Evolutionary conservation across 2,329 filamentous ascomycete genomes (phyloP), one percentile per base, ranked within the genome.

Genomic region (Nigrograna mackinnonii): DNA sequence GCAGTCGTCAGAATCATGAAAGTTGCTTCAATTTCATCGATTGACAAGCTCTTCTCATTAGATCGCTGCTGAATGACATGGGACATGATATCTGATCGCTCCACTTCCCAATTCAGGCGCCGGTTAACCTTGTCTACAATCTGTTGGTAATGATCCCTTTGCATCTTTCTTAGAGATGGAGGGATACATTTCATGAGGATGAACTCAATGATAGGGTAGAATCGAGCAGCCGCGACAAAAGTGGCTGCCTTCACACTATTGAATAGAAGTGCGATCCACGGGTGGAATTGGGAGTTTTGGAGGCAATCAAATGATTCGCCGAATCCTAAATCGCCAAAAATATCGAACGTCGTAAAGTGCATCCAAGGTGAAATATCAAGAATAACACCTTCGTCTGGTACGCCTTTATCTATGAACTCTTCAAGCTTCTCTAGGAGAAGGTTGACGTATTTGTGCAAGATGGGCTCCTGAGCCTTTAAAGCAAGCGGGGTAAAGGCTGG

Each of bases 251-350:
- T 43, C 7, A 49, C 30, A 22, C 22, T 39, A 11, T 38, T 35
- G 28, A 40, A 46, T 2, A 49, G 31, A 14, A 41, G n/a, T 2
- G n/a, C 12, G 17, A 50, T 24, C 40, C 44, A 50, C n/a, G 38
- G 31, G 43, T 59, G 52, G 30, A 52, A 55, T 4, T 47, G 12
- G 3, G 38, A 39, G n/a, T 42, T 43, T 9, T 60, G 28, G 5
- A 64, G 54, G 41, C 58, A 57, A 18, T 49, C 35, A 28, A 63
- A 64, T 5, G 43, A 35, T 33, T 61, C 52, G 2, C 59, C 58
- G 22, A 61, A 50, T 6, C 37, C 40, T 3, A 62, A 47, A 34
- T 61, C 59, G 2, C 53, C 53, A 26, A 60, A 50, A 6, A 57
- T 49, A 30, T 50, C 47, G 22, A 50, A 44, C n/a, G 47, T 47